Evolutionary conservation across 192 early-diverging fungal species (phyloP), one percentile per base, ranked within the genome.

Genomic region (Haplosporangium gracile): DNA sequence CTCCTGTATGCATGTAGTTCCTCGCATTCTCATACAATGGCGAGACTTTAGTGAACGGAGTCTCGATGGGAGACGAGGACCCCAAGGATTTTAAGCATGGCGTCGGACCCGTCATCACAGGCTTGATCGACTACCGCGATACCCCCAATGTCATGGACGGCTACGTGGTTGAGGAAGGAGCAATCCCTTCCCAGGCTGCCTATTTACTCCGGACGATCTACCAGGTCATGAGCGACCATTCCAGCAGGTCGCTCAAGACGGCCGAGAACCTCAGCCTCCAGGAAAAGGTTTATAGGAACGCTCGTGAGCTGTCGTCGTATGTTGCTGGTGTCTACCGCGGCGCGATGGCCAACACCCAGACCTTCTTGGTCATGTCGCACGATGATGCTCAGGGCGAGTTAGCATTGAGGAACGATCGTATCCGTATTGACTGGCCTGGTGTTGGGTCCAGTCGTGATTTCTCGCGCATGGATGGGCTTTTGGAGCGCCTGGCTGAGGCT

Each of bases 301-400:
- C 51, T 26, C 83, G 89, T 47, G 78, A 86, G 49, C 49, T 90
- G 34, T 42, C 76, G 4, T 79, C 89, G 3, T 77, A 74, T 38
- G 72, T 85, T 5, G 69, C 80, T 5, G 89, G 89, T 20, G 69
- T 77, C 70, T 83, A 89, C 60, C 45, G 53, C n/a, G 88, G 89
- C 16, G 89, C 88, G 29, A 82, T 90, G 74, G 70, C 76, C 45
- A 82, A 90, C 75, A 89, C 90, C 29, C 90, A 91, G 53, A 88
- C 80, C 3, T 90, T 85, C 75, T 78, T 91, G 49, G 78, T 91
- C 43, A 91, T 91, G 90, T 91, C 90, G 38, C 90, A 91, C 76
- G 90, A 91, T 68, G 83, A 90, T 22, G 70, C 78, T 32, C 77
- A 76, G 24, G 90, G 89, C 24, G 76, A 89, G 45, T 76, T 90